Conservation (phyloP, 1,284 basidiomycete species). For the Porogramme epimiltina region DNA sequence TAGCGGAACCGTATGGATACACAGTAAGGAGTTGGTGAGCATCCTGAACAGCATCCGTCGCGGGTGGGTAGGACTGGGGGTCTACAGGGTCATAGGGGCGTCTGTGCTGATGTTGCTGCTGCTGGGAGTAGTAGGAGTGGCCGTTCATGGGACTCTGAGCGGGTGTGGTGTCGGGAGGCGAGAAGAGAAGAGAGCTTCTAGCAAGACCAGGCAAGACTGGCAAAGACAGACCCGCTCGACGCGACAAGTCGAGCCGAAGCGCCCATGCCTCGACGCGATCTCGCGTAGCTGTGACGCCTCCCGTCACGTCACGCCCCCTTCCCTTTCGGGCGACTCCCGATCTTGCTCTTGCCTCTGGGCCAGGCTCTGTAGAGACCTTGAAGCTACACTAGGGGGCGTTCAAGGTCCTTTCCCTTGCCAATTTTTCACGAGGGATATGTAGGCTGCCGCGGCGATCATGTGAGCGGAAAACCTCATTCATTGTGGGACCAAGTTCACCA, state of each 20-base stretch:
- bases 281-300: conserved; percentile 17
- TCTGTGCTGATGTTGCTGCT: conserved; percentile 6
- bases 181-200: not conserved
- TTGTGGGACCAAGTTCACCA: too few relatives aligned
- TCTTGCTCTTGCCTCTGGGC: too few relatives aligned
- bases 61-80: conserved; percentile 7
- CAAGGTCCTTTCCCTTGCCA: too few relatives aligned
- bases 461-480: too few relatives aligned
- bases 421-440: too few relatives aligned
- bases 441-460: too few relatives aligned
- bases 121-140: conserved; percentile 9
- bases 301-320: too few relatives aligned
- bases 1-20: conserved; percentile 71
- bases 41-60: conserved; percentile 52
- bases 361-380: too few relatives aligned
- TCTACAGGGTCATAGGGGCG: conserved; percentile 10
- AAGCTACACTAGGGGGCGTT: too few relatives aligned
- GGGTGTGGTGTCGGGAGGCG: too few relatives aligned
- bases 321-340: too few relatives aligned
- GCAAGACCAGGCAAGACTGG: not conserved
- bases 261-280: conserved; percentile 18
- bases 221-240: conserved; percentile 12
- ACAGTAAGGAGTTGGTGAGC: conserved; percentile 61
- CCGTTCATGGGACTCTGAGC: conserved; percentile 13
- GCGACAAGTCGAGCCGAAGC: conserved; percentile 13